Percentiles rank a stretch among this genome's conserved stretches.
Conservation (phyloP, 257 asterid species). For the Fraxinus excelsior region DNA sequence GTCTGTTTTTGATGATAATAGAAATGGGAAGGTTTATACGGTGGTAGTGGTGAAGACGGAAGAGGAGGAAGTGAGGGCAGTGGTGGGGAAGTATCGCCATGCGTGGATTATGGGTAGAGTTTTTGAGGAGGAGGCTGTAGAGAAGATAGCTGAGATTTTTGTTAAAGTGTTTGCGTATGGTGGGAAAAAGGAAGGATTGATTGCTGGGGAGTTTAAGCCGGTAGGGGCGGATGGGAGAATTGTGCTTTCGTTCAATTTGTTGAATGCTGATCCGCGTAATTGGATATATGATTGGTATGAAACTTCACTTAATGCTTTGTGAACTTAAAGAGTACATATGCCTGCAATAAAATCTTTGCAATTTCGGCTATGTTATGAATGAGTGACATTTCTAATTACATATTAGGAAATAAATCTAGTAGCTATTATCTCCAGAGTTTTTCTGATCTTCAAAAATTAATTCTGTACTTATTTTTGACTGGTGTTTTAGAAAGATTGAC, state of each 20-base stretch:
- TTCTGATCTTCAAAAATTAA: background rate
- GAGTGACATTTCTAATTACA: background rate
- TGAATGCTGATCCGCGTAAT: constrained; percentile 81
- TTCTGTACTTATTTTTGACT: background rate
- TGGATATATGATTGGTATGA: constrained; percentile 86
- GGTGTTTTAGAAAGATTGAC: background rate
- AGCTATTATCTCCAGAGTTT: background rate
- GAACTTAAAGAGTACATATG: background rate
- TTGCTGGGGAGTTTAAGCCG: constrained; percentile 91
- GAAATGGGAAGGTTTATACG: constrained; percentile 54
- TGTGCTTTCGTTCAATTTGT: constrained; percentile 90
- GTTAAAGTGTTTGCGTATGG: constrained; percentile 76
- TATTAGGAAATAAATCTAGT: background rate
- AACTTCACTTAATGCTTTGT: constrained; percentile 17
- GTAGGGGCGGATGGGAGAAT: constrained; percentile 92
- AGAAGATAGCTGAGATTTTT: constrained; percentile 71
- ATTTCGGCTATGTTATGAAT: background rate
- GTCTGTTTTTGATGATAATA: constrained; percentile 36
- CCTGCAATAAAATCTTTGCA: background rate
- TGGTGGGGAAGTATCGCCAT: constrained; percentile 85
- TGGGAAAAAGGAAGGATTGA: constrained; percentile 77
- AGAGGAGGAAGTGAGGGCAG: constrained; percentile 48
- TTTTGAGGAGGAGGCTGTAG: constrained; percentile 52
- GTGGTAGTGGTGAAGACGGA: constrained; percentile 63
- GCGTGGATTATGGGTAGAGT: constrained; percentile 81